Percentiles rank a stretch among this genome's conserved stretches.
phyloP scores from a whole-genome alignment of 2,329 filamentous ascomycete genomes.

The Lasiodiplodia sp. region DNA sequence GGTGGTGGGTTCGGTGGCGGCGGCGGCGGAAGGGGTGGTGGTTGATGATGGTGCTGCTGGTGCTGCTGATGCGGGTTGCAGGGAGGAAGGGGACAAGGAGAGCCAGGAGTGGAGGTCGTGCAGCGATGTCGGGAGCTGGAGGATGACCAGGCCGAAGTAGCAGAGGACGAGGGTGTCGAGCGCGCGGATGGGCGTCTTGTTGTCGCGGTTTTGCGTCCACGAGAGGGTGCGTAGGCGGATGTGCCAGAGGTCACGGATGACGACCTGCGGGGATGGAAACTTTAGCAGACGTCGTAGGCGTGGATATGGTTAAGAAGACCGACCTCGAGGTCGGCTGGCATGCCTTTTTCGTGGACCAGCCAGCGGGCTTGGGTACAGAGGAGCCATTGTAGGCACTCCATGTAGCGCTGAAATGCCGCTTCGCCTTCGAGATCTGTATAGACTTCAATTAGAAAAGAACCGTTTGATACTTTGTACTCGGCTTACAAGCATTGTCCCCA shows the following conservation, averaged over 20 bases:
- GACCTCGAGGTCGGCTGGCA: slow-evolving; percentile 78
- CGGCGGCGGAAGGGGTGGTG: neutral
- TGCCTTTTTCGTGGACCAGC: slow-evolving; percentile 70
- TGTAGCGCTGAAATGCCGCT: slow-evolving; percentile 76
- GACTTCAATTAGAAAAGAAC: neutral
- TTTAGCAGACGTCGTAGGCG: neutral
- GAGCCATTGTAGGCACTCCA: slow-evolving; percentile 85
- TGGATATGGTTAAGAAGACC: neutral
- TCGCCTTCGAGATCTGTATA: slow-evolving; percentile 64
- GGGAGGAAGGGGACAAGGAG: neutral
- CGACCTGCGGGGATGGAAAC: slow-evolving; percentile 37
- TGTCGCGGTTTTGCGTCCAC: slow-evolving; percentile 50
- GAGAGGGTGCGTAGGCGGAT: slow-evolving; percentile 65
- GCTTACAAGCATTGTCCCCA: slow-evolving; percentile 63
- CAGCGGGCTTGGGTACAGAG: slow-evolving; percentile 81
- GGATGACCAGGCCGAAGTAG: slow-evolving; percentile 78
- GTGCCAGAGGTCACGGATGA: slow-evolving; percentile 86
- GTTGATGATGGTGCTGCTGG: neutral
- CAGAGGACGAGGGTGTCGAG: slow-evolving; percentile 81
- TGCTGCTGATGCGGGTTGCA: neutral
- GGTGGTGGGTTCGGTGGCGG: too few relatives aligned
- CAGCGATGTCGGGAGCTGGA: slow-evolving; percentile 78
- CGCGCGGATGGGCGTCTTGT: slow-evolving; percentile 58
- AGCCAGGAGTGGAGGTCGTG: slow-evolving; percentile 76
- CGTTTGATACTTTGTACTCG: slow-evolving; percentile 55